These are phyloP conservation scores for Aspergillus sp. DNA, from an alignment of 2,329 filamentous ascomycete genomes.

Conservation along the genomic window DNA sequence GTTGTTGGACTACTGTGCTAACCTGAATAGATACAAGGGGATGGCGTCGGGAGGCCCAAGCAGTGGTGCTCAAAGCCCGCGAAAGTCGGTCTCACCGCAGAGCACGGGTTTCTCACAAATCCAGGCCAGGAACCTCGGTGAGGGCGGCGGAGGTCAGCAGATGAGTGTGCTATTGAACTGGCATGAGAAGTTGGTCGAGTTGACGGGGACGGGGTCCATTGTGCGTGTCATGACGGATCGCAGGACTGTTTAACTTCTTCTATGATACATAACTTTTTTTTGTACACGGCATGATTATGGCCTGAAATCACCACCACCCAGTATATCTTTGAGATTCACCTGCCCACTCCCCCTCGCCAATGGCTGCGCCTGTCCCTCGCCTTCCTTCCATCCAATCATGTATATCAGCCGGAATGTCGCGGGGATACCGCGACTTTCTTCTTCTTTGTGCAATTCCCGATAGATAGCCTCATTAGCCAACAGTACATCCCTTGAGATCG, in stretches of 20 bases:
- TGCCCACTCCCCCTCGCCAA: conserved; percentile 82
- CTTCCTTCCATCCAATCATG: conserved; percentile 98
- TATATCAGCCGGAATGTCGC: conserved; percentile 95
- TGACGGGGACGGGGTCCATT: conserved; percentile 90
- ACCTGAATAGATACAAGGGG: conserved; percentile 75
- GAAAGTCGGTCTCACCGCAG: conserved; percentile 69
- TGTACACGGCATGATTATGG: conserved; percentile 17
- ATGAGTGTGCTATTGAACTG: conserved; percentile 98
- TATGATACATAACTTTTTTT: conserved; percentile 13
- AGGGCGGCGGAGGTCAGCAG: conserved; percentile 75
- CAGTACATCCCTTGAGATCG: conserved; percentile 79
- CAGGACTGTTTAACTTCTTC: conserved; percentile 70
- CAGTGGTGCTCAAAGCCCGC: conserved; percentile 52
- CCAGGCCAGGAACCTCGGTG: conserved; percentile 59
- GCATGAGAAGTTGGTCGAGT: conserved; percentile 98
- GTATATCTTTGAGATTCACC: conserved; percentile 83
- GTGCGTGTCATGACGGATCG: conserved; percentile 95
- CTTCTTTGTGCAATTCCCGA: conserved; percentile 80
- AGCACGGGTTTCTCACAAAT: conserved; percentile 88
- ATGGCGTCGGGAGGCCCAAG: conserved; percentile 62
- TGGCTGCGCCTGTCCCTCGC: conserved; percentile 76
- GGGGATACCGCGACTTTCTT: conserved; percentile 68
- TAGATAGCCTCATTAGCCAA: conserved; percentile 90
- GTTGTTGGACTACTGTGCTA: neutral
- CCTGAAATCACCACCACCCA: conserved; percentile 55